Evolutionary conservation across 345 rosid species (phyloP).

Genomic region (Hypericum perforatum): DNA sequence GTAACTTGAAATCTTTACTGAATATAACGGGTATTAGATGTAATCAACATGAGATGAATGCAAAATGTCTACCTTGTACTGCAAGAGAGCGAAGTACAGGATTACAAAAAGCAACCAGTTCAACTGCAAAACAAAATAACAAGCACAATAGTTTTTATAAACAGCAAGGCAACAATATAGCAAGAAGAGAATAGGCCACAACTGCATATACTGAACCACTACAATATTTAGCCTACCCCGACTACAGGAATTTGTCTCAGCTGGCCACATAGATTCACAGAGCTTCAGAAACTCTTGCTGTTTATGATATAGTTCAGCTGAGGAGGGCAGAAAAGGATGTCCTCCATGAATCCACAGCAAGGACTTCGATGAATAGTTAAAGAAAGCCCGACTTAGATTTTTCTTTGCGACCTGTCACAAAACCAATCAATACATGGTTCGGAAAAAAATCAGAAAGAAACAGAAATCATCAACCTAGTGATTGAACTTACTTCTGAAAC

Average conservation of each 20-base stretch:
- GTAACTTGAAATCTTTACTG: no score
- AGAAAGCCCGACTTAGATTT: slow-evolving; percentile 36
- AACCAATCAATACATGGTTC: slow-evolving; percentile 8
- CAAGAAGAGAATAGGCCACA: neutral
- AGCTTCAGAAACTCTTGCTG: slow-evolving; percentile 46
- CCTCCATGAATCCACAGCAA: slow-evolving; percentile 89
- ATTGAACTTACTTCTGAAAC: slow-evolving; percentile 41
- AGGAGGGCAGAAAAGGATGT: slow-evolving; percentile 67
- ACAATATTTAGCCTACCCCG: slow-evolving; percentile 34
- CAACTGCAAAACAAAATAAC: slow-evolving; percentile 26
- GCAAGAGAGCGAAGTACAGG: slow-evolving; percentile 60
- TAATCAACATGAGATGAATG: neutral
- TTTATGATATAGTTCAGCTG: slow-evolving; percentile 37
- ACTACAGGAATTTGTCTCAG: slow-evolving; percentile 21
- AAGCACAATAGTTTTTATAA: slow-evolving; percentile 14
- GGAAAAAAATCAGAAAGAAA: slow-evolving; percentile 6
- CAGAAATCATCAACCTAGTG: slow-evolving; percentile 3
- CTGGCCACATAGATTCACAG: slow-evolving; percentile 59
- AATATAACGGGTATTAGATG: no score
- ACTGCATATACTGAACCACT: slow-evolving; percentile 4
- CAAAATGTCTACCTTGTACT: slow-evolving; percentile 49
- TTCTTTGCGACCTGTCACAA: slow-evolving; percentile 38
- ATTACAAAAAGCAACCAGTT: slow-evolving; percentile 34
- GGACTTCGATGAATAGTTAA: slow-evolving; percentile 43
- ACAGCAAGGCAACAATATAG: slow-evolving; percentile 8